phyloP scores from a whole-genome alignment of 192 early-diverging fungal genomes.

The Phlyctochytrium arcticum region DNA sequence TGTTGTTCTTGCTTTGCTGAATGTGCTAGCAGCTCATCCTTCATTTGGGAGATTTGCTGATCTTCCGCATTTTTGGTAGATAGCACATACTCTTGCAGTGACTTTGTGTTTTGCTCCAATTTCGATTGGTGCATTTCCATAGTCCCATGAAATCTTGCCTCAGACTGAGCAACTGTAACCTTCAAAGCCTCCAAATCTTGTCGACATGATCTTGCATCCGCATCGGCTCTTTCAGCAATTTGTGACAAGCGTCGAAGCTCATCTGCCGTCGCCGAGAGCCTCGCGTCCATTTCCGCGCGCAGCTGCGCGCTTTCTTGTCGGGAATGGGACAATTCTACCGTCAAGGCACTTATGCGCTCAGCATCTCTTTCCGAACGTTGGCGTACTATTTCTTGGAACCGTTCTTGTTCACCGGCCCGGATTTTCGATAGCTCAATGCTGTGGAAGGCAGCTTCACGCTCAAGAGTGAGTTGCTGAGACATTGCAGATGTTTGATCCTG shows the following conservation, averaged over 20 bases:
- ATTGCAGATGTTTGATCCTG: conserved; percentile 3
- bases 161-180: background rate
- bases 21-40: background rate
- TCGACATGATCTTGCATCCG: background rate
- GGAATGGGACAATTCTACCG: background rate
- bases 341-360: background rate
- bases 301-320: background rate
- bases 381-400: background rate
- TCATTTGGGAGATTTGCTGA: background rate
- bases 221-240: background rate
- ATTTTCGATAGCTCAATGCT: background rate
- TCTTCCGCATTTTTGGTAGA: background rate
- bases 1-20: background rate
- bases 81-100: background rate
- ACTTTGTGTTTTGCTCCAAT: background rate
- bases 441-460: conserved; percentile 11
- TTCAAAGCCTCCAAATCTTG: background rate
- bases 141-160: background rate
- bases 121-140: background rate
- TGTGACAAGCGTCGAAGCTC: background rate
- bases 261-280: background rate
- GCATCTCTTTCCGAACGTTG: background rate
- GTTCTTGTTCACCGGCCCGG: background rate
- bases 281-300: background rate
- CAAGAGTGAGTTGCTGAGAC: conserved; percentile 1